Evolutionary conservation across 1,284 basidiomycete genomes (phyloP).

Genomic region (Puccinia hordei): DNA sequence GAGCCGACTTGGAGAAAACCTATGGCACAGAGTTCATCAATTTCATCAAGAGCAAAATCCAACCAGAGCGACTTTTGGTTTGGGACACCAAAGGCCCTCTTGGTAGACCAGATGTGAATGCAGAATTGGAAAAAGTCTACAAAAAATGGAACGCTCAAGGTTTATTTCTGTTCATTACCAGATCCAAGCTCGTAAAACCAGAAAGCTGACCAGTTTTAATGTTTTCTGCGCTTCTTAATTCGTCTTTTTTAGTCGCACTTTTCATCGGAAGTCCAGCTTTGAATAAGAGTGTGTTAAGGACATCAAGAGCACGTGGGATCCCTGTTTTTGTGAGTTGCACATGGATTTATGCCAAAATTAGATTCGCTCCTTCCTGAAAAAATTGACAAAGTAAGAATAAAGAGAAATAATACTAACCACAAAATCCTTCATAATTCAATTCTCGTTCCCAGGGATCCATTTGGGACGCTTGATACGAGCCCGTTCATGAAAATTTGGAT

Average conservation of each 20-base stretch:
- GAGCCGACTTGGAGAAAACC: constrained; percentile 65
- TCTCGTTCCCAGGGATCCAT: constrained; percentile 43
- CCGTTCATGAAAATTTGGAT: neutral
- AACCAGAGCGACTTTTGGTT: constrained; percentile 70
- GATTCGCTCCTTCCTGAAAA: neutral
- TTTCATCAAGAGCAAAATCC: constrained; percentile 69
- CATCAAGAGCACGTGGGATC: constrained; percentile 47
- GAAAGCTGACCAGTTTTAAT: neutral
- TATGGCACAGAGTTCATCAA: constrained; percentile 73
- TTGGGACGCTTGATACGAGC: constrained; percentile 46
- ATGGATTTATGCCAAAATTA: neutral
- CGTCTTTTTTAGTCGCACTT: constrained; percentile 36
- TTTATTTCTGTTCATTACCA: constrained; percentile 54
- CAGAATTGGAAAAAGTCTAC: constrained; percentile 70
- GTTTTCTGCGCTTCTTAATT: neutral
- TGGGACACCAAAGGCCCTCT: constrained; percentile 73
- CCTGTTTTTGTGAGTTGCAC: constrained; percentile 45
- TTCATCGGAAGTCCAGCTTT: constrained; percentile 50
- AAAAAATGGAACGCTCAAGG: constrained; percentile 71
- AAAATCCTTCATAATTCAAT: neutral
- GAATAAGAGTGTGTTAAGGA: constrained; percentile 41
- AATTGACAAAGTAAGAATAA: neutral
- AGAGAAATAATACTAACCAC: neutral
- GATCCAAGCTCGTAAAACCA: neutral
- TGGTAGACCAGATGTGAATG: constrained; percentile 74